Base-by-base conservation (phyloP, 2,329 filamentous ascomycete species). In the Trichoderma sp. region DNA sequence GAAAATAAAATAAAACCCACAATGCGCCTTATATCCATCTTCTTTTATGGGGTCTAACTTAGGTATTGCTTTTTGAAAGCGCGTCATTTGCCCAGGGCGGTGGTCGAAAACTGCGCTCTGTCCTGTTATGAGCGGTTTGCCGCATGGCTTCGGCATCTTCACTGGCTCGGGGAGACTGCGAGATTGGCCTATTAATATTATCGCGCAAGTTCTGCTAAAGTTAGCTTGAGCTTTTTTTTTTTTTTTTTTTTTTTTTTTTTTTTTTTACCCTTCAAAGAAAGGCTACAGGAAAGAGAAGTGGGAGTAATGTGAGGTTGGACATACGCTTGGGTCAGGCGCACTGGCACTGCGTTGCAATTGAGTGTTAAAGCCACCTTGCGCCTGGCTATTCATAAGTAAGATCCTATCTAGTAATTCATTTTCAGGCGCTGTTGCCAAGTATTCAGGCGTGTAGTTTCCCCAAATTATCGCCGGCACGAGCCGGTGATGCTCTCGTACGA, bases 71-170 rank as follows among this genome's bases (percentile, higher is more conserved):
- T 16, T 30, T 18, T 5, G 51, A 39, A 46, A 69, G 61, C 14
- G 61, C 61, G 26, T 75, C 71, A 61, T 72, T 78, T 37, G 78
- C 78, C 78, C 78, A 79, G 14, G 69, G 61, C 10, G 79, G 78
- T 32, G 79, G 72, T 46, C 73, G 74, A 49, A 72, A 69, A 14
- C 61, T 59, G 18, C 73, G 70, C 24, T 72, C 72, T 70, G 68
- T 75, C 66, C 77, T 76, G 5, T 67, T 67, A 58, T 76, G 74
- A 24, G 75, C 77, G 34, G 77, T 76, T 66, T 77, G 76, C 51
- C 73, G 74, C 75, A 81, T 77, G 18, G 78, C 76, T 59, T 74
- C 74, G 49, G 77, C 70, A 54, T 80, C 79, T 34, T 79, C 76
- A 14, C 39, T 70, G 6, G 64, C 30, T 55, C 60, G 68, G 10